Evolutionary conservation across 2,329 filamentous ascomycete species (phyloP).

Genomic region (Penicillium corylophilum): DNA sequence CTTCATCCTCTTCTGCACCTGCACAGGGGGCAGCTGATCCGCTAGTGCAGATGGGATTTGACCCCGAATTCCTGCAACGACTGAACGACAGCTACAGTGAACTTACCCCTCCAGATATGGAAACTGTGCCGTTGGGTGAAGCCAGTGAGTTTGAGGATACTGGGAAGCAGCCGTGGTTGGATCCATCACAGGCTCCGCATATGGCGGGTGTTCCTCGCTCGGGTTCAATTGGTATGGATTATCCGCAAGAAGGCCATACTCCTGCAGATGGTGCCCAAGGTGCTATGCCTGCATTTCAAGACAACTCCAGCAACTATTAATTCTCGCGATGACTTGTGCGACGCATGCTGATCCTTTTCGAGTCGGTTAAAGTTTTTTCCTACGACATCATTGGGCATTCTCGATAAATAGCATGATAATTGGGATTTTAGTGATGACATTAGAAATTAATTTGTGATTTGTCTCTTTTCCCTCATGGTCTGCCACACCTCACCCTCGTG

Average conservation of each 20-base stretch:
- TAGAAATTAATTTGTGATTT: slow-evolving; percentile 11
- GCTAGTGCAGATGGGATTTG: slow-evolving; percentile 40
- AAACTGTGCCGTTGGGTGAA: slow-evolving; percentile 25
- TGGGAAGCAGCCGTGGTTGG: slow-evolving; percentile 19
- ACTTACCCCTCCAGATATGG: slow-evolving; percentile 31
- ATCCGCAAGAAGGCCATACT: slow-evolving; percentile 21
- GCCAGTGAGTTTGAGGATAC: slow-evolving; percentile 10
- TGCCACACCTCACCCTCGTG: slow-evolving; percentile 11
- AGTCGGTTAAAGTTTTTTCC: slow-evolving; percentile 11
- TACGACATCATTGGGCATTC: neutral
- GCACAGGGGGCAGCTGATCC: slow-evolving; percentile 33
- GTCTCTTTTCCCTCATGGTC: neutral
- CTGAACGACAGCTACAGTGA: slow-evolving; percentile 37
- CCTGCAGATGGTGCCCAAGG: slow-evolving; percentile 17
- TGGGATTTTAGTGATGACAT: slow-evolving; percentile 1
- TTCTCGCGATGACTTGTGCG: slow-evolving; percentile 2
- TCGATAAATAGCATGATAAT: slow-evolving; percentile 3
- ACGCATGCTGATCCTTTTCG: neutral
- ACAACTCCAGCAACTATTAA: slow-evolving; percentile 12
- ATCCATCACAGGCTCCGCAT: slow-evolving; percentile 8
- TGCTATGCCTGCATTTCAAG: slow-evolving; percentile 16
- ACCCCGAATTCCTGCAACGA: slow-evolving; percentile 38
- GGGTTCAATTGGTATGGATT: slow-evolving; percentile 11
- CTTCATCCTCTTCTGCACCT: slow-evolving; percentile 33
- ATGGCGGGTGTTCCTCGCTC: slow-evolving; percentile 10